Conservation (phyloP, 306 rosid genomes). For the Cucurbita moschata region DNA sequence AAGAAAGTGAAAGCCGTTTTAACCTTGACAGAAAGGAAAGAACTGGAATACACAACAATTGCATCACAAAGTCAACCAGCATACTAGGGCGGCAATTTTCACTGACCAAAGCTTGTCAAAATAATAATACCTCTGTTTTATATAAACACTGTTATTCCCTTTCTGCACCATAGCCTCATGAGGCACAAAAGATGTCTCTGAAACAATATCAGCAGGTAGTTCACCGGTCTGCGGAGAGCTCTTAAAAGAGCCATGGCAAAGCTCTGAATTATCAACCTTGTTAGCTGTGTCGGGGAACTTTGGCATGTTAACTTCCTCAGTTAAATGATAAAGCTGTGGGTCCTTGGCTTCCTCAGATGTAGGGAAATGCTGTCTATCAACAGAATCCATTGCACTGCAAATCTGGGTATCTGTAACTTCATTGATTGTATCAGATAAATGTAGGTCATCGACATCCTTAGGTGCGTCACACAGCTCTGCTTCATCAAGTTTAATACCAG, state of each 20-base stretch:
- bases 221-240: conserved; percentile 24
- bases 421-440: conserved; percentile 17
- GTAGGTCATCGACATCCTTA: conserved; percentile 7
- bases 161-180: conserved; percentile 48
- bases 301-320: conserved; percentile 18
- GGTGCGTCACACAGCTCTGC: conserved; percentile 7
- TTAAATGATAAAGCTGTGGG: conserved; percentile 9
- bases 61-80: not conserved
- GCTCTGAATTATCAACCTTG: conserved; percentile 17
- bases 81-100: not conserved
- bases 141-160: conserved; percentile 55
- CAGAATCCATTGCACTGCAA: conserved; percentile 14
- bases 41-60: not conserved
- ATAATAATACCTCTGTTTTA: conserved; percentile 22
- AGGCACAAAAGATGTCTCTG: conserved; percentile 44
- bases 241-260: conserved; percentile 24
- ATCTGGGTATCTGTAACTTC: conserved; percentile 18
- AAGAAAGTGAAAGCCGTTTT: not conserved
- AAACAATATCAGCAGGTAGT: conserved; percentile 34
- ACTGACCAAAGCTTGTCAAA: not conserved
- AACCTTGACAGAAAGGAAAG: not conserved
- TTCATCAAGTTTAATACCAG: conserved; percentile 19
- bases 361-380: conserved; percentile 18
- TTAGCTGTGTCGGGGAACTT: conserved; percentile 8
- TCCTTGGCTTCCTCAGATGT: conserved; percentile 16